phyloP scores from a whole-genome alignment of 169 alveolate species.

The Cryptosporidium andersoni region DNA sequence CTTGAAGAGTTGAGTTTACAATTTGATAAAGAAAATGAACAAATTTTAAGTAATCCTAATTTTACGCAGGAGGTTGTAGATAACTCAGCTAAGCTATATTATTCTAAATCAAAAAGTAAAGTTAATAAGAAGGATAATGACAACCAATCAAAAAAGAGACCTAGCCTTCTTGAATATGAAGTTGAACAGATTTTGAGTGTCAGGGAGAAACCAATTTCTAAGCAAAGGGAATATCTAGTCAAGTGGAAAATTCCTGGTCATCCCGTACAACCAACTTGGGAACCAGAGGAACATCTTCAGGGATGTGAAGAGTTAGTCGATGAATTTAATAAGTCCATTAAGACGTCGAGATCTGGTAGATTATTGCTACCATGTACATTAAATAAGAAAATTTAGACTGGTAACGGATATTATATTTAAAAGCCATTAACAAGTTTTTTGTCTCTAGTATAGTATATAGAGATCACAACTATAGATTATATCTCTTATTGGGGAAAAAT shows the following conservation, averaged over 20 bases:
- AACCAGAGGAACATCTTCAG: conserved; percentile 62
- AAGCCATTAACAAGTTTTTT: too few relatives aligned
- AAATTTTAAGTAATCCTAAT: background rate
- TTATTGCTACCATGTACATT: conserved; percentile 58
- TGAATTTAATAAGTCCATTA: conserved; percentile 36
- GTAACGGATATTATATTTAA: too few relatives aligned
- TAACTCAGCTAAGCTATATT: too few relatives aligned
- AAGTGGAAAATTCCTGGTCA: conserved; percentile 70
- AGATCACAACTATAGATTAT: too few relatives aligned
- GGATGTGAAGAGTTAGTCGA: conserved; percentile 63
- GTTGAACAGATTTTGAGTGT: conserved; percentile 65
- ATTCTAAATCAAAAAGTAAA: background rate
- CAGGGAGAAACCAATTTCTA: conserved; percentile 61
- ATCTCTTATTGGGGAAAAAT: too few relatives aligned
- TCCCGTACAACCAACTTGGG: conserved; percentile 71
- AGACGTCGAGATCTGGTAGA: conserved; percentile 69
- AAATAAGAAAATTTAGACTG: background rate
- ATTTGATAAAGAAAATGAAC: conserved; percentile 10
- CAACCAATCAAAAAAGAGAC: background rate
- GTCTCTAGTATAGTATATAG: too few relatives aligned
- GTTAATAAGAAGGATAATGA: background rate
- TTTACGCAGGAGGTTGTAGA: too few relatives aligned
- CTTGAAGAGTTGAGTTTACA: too few relatives aligned
- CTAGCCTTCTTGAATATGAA: conserved; percentile 57
- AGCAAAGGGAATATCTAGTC: conserved; percentile 52